phyloP scores from a whole-genome alignment of 2,329 filamentous ascomycete genomes.

The Ustilaginoidea virens region DNA sequence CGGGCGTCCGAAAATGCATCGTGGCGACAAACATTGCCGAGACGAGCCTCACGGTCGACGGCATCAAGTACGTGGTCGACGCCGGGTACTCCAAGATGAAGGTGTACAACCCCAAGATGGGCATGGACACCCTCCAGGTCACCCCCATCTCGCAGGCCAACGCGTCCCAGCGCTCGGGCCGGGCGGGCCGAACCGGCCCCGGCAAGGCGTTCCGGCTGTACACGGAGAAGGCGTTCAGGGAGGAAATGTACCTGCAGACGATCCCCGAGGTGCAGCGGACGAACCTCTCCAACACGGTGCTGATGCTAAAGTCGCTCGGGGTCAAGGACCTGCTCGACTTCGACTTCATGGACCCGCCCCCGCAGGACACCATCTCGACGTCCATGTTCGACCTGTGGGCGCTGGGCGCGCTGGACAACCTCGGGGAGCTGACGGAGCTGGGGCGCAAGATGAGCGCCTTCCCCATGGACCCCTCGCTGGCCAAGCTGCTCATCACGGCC shows the following conservation, averaged over 20 bases:
- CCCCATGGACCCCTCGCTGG: constrained; percentile 92
- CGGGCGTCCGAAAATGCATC: constrained; percentile 90
- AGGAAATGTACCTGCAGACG: constrained; percentile 91
- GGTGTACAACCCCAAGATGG: constrained; percentile 97
- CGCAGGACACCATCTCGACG: constrained; percentile 93
- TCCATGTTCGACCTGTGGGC: constrained; percentile 97
- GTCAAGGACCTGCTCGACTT: constrained; percentile 92
- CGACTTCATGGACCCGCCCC: constrained; percentile 97
- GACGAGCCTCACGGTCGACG: constrained; percentile 93
- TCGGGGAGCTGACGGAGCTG: constrained; percentile 77
- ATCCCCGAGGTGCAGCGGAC: constrained; percentile 97
- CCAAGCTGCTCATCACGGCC: constrained; percentile 86
- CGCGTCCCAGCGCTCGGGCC: constrained; percentile 79
- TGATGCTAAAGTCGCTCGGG: constrained; percentile 85
- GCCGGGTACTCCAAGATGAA: constrained; percentile 94
- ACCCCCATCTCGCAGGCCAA: constrained; percentile 97
- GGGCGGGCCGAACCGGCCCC: constrained; percentile 85
- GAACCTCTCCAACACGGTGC: constrained; percentile 85
- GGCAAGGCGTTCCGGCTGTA: constrained; percentile 91
- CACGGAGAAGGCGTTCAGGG: constrained; percentile 87
- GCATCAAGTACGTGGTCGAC: constrained; percentile 98
- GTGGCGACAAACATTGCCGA: constrained; percentile 98
- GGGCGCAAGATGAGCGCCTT: constrained; percentile 93
- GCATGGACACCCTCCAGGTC: constrained; percentile 97
- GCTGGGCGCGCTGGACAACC: constrained; percentile 79